Conservation (phyloP, 176 grass and related monocot genomes). For the Neostapfia colusana region DNA sequence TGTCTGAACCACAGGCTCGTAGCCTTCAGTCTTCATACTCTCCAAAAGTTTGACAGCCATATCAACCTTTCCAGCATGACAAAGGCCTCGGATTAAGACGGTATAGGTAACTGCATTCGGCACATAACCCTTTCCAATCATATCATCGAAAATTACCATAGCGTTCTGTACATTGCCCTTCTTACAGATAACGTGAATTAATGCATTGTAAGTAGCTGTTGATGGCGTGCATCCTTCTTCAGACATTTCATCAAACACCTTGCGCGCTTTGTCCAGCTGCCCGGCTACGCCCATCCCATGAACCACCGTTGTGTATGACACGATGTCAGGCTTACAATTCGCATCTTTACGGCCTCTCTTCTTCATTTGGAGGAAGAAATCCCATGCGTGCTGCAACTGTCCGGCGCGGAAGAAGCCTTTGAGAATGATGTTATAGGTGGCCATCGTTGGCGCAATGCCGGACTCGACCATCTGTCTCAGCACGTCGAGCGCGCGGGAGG, state of each 20-base stretch:
- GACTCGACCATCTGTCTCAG: conserved; percentile 75
- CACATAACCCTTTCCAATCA: conserved; percentile 45
- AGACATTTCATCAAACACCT: conserved; percentile 84
- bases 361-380: conserved; percentile 93
- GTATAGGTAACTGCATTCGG: conserved; percentile 78
- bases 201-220: conserved; percentile 72
- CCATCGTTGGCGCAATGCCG: conserved; percentile 76
- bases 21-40: conserved; percentile 64
- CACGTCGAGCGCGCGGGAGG: conserved; percentile 74
- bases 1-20: conserved; percentile 70
- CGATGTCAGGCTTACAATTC: conserved; percentile 59
- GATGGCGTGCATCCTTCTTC: conserved; percentile 59
- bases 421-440: conserved; percentile 84
- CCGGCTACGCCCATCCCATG: conserved; percentile 69
- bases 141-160: conserved; percentile 59
- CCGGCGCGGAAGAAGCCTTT: conserved; percentile 88
- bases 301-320: conserved; percentile 85
- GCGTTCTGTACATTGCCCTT: conserved; percentile 76
- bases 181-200: conserved; percentile 87
- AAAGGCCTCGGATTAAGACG: conserved; percentile 76
- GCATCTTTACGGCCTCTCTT: conserved; percentile 57
- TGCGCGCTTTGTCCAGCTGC: conserved; percentile 55
- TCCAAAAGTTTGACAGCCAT: conserved; percentile 61
- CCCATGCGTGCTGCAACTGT: conserved; percentile 61
- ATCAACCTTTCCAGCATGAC: conserved; percentile 66